phyloP scores from a whole-genome alignment of 1,284 basidiomycete genomes.

The Austropuccinia psidii region DNA sequence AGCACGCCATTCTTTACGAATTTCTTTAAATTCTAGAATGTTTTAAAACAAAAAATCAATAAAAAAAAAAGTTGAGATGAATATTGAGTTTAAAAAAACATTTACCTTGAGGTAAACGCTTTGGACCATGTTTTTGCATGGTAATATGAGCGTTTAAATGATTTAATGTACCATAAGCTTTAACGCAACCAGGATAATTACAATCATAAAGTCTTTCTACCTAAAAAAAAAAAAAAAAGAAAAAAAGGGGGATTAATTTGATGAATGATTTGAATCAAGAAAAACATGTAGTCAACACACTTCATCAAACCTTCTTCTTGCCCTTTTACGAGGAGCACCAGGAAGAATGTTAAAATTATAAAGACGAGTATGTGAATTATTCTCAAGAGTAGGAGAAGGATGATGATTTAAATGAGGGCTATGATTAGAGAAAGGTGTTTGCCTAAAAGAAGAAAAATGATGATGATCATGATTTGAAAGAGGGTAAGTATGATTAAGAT shows the following conservation, averaged over 20 bases:
- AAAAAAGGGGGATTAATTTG: not conserved
- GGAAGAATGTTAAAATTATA: slow-evolving; percentile 29
- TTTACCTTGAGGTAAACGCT: slow-evolving; percentile 72
- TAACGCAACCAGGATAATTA: slow-evolving; percentile 69
- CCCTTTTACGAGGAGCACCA: slow-evolving; percentile 60
- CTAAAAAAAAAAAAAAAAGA: slow-evolving; percentile 38
- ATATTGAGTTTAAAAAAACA: slow-evolving; percentile 40
- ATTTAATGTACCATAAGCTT: slow-evolving; percentile 65
- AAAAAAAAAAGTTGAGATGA: not conserved
- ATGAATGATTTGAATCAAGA: not conserved
- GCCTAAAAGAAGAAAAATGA: not conserved
- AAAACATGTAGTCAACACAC: not conserved
- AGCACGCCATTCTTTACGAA: slow-evolving; percentile 89
- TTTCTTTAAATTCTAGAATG: slow-evolving; percentile 83
- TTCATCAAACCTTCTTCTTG: slow-evolving; percentile 72
- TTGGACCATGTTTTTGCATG: slow-evolving; percentile 81
- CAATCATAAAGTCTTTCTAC: slow-evolving; percentile 85
- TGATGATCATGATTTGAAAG: not conserved
- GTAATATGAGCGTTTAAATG: slow-evolving; percentile 85
- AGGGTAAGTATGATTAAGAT: not conserved
- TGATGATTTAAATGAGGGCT: not conserved
- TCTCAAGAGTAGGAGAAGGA: not conserved
- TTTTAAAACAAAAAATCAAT: not conserved
- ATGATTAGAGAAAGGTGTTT: not conserved
- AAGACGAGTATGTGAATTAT: not conserved